Evolutionary conservation across 345 rosid species (phyloP).

Genomic region (Ailanthus altissimus): DNA sequence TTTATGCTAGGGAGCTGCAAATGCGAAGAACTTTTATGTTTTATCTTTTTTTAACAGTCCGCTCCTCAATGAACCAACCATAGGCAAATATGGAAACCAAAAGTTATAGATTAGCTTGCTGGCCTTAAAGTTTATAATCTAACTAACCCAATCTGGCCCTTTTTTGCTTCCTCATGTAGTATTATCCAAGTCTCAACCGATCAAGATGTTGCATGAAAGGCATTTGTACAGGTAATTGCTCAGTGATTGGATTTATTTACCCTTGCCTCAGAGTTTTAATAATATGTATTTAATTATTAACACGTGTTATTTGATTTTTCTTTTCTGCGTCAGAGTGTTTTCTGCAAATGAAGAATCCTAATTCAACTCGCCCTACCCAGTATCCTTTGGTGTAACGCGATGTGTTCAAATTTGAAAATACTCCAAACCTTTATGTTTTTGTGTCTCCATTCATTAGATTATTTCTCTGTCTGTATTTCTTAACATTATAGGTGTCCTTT

Average conservation of each 20-base stretch:
- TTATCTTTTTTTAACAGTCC: not conserved
- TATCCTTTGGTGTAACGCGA: conserved; percentile 59
- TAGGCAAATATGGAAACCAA: not conserved
- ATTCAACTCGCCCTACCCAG: conserved; percentile 92
- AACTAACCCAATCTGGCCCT: conserved; percentile 10
- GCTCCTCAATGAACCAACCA: not conserved
- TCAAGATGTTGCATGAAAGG: conserved; percentile 97
- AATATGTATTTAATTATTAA: conserved; percentile 3
- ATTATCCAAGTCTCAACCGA: conserved; percentile 93
- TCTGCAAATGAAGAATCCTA: conserved; percentile 98
- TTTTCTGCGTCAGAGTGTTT: conserved; percentile 76
- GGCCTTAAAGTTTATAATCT: conserved; percentile 1
- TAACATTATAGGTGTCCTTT: conserved; percentile 88
- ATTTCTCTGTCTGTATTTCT: conserved; percentile 36
- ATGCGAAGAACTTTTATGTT: not conserved
- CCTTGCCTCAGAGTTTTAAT: not conserved
- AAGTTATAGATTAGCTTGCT: conserved; percentile 1
- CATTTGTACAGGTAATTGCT: conserved; percentile 82
- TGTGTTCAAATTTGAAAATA: conserved; percentile 1
- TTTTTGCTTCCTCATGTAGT: conserved; percentile 44
- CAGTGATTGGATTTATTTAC: not conserved
- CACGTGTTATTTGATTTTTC: conserved; percentile 21
- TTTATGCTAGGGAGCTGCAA: not conserved
- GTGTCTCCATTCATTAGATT: not conserved
- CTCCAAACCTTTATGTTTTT: conserved; percentile 13